Conservation (phyloP, 441 rosid genomes). For the Erodium trifolium region DNA sequence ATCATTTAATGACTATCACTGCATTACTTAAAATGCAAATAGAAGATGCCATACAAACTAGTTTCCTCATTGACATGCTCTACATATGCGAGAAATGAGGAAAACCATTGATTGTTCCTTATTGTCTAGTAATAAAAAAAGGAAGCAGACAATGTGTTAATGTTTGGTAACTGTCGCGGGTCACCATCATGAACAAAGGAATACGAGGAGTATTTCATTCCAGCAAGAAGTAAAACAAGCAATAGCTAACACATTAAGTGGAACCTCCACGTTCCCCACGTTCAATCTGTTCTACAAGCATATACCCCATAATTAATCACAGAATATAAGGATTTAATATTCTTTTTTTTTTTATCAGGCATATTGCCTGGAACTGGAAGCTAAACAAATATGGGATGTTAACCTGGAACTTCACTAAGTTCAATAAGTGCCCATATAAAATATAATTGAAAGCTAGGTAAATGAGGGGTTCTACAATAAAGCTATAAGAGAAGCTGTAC, state of each 20-base stretch:
- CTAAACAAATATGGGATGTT: background rate
- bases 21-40: background rate
- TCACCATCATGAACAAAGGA: slow-evolving; percentile 4
- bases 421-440: background rate
- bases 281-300: background rate
- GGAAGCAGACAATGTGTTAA: background rate
- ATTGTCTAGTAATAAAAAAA: background rate
- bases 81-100: background rate
- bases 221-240: background rate
- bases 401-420: background rate
- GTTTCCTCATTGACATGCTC: background rate
- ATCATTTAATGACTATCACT: slow-evolving; percentile 12
- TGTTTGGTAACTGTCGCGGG: background rate
- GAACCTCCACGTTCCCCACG: background rate
- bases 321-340: background rate
- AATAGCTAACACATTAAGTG: background rate
- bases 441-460: background rate
- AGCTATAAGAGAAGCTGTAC: background rate
- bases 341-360: too few relatives aligned
- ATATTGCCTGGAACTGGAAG: background rate
- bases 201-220: background rate
- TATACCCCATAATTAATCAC: background rate
- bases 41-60: background rate
- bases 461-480: background rate
- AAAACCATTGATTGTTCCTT: background rate